phyloP scores from a whole-genome alignment of 208 protist species.

The Leishmania lainsoni region DNA sequence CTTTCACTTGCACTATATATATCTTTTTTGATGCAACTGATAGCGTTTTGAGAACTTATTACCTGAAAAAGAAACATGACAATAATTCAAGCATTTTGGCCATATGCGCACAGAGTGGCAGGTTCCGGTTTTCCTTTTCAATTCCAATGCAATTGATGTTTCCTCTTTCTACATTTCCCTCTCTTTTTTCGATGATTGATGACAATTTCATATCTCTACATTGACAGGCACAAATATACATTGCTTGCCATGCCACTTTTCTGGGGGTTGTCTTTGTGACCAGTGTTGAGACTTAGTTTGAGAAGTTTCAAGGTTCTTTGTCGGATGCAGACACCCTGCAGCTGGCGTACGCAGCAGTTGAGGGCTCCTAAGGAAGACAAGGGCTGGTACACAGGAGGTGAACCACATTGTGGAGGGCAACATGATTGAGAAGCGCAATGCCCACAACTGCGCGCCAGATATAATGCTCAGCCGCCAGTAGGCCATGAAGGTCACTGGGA shows the following conservation, averaged over 20 bases:
- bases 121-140: not conserved
- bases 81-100: not conserved
- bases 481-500: constrained; percentile 36
- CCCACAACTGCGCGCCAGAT: not conserved
- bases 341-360: not conserved
- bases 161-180: not conserved
- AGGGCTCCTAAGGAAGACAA: not conserved
- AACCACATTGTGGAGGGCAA: not conserved
- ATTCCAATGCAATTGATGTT: not conserved
- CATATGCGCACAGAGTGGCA: not conserved
- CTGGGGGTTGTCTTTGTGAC: not conserved
- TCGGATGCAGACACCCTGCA: not conserved
- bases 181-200: not conserved
- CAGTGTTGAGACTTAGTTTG: not conserved
- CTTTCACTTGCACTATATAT: not conserved
- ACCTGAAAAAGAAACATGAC: not conserved
- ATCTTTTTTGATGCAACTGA: not conserved
- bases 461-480: not conserved
- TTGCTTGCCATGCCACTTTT: not conserved
- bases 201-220: not conserved
- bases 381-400: not conserved
- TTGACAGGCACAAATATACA: not conserved
- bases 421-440: not conserved
- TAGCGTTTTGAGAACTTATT: not conserved
- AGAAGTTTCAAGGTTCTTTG: not conserved